Conservation (phyloP, 2,329 filamentous ascomycete species). For the Nothomitra cinnamomea region DNA sequence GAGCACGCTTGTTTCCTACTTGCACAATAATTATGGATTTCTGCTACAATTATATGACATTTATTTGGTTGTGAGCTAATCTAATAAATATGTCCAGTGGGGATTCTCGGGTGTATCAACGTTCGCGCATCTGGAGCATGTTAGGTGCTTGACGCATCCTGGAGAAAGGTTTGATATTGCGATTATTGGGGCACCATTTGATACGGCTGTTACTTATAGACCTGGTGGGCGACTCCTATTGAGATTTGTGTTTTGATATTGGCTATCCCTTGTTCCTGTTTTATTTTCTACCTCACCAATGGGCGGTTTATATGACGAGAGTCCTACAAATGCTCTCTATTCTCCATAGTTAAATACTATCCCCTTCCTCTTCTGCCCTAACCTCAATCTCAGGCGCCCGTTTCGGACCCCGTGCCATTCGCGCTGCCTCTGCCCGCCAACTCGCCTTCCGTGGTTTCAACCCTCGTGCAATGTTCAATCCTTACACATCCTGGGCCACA, state of each 20-base stretch:
- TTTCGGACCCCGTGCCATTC: constrained; percentile 77
- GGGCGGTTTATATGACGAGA: too few relatives aligned
- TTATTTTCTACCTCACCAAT: too few relatives aligned
- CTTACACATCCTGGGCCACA: constrained; percentile 61
- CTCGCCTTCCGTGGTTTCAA: constrained; percentile 70
- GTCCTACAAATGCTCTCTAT: too few relatives aligned
- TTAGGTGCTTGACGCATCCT: constrained; percentile 52
- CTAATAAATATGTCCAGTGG: constrained; percentile 26
- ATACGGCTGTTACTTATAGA: constrained; percentile 54
- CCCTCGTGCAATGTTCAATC: constrained; percentile 64
- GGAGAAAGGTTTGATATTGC: constrained; percentile 50
- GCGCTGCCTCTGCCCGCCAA: constrained; percentile 67
- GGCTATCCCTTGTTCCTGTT: too few relatives aligned
- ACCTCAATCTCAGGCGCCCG: constrained; percentile 36
- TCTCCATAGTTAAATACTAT: too few relatives aligned
- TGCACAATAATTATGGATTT: constrained; percentile 1
- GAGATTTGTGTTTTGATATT: too few relatives aligned
- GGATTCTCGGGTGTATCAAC: constrained; percentile 57
- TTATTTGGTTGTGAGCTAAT: too few relatives aligned
- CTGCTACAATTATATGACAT: too few relatives aligned
- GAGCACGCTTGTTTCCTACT: constrained; percentile 1
- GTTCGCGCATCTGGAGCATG: constrained; percentile 53
- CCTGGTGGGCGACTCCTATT: constrained; percentile 32
- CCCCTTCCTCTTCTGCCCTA: too few relatives aligned
- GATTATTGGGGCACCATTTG: constrained; percentile 56